Conservation (phyloP, 306 rosid genomes). For the Arachis stenosperma region DNA sequence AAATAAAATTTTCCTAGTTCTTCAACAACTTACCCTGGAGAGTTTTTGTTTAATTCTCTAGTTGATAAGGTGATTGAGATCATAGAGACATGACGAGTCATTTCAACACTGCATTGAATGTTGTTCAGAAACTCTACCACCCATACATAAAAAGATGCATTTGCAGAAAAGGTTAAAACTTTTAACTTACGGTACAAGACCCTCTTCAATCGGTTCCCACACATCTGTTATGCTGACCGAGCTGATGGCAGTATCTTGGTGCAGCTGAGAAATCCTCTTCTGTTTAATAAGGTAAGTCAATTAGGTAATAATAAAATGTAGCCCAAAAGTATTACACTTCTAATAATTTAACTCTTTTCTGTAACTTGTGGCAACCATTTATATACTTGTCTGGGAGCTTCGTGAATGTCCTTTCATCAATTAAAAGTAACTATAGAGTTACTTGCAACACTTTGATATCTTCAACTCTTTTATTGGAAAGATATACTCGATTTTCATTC, state of each 20-base stretch:
- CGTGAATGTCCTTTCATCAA: background rate
- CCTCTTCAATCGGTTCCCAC: conserved; percentile 99
- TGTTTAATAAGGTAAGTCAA: conserved; percentile 44
- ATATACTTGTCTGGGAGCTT: background rate
- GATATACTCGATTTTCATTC: conserved; percentile 1
- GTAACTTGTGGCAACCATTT: background rate
- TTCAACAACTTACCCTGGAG: conserved; percentile 79
- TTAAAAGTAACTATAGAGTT: background rate
- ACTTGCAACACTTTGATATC: background rate
- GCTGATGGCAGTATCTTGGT: conserved; percentile 88
- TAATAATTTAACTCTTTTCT: background rate
- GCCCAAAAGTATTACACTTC: background rate
- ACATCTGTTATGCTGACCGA: conserved; percentile 95
- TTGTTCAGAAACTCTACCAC: conserved; percentile 28
- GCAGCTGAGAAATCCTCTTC: conserved; percentile 74
- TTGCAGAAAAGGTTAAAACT: conserved; percentile 13
- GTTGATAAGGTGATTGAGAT: conserved; percentile 83
- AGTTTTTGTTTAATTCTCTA: conserved; percentile 65
- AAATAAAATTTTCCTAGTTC: conserved; percentile 2
- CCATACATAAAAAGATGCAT: conserved; percentile 20
- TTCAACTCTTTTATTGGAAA: background rate
- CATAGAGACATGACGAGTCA: conserved; percentile 99
- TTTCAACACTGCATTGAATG: conserved; percentile 83
- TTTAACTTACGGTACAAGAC: conserved; percentile 89
- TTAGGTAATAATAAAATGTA: conserved; percentile 27